Percentiles rank a stretch among this genome's conserved stretches.
Evolutionary conservation across 208 protist genomes (phyloP).

Genomic region (Herpetomonas tarakana): DNA sequence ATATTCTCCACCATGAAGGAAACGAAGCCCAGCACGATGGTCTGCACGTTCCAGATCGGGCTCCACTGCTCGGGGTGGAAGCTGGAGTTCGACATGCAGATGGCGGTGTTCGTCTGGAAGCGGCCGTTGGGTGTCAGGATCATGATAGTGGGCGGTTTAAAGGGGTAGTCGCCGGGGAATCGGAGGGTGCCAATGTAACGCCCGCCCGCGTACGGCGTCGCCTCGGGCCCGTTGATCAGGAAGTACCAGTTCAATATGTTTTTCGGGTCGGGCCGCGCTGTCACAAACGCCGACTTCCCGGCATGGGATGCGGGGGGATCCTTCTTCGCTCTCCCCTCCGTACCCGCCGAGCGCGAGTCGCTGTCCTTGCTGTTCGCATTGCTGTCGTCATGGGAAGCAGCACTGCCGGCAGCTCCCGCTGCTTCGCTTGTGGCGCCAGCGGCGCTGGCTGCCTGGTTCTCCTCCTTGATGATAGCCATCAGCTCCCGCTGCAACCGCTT

Average conservation of each 20-base stretch:
- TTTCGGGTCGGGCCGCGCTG: slow-evolving; percentile 32
- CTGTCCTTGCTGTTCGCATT: no score
- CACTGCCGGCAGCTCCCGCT: no score
- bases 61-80: slow-evolving; percentile 91
- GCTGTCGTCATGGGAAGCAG: no score
- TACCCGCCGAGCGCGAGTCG: no score
- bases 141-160: slow-evolving; percentile 89
- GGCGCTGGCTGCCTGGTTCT: no score
- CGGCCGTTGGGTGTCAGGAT: slow-evolving; percentile 86
- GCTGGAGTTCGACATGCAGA: slow-evolving; percentile 85
- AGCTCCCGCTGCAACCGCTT: not conserved
- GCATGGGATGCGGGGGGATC: slow-evolving; percentile 41
- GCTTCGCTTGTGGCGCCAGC: no score
- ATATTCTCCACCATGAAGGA: slow-evolving; percentile 76
- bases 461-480: no score
- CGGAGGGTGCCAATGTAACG: slow-evolving; percentile 95
- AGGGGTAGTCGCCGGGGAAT: slow-evolving; percentile 95
- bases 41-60: slow-evolving; percentile 77
- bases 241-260: slow-evolving; percentile 96
- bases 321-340: slow-evolving; percentile 23
- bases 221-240: slow-evolving; percentile 28
- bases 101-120: slow-evolving; percentile 45
- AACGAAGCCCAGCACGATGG: slow-evolving; percentile 78
- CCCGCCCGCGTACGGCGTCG: slow-evolving; percentile 73
- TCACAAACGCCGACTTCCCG: slow-evolving; percentile 28